Conservation (phyloP, 2,329 filamentous ascomycete genomes). For the Sporothrix sp. region DNA sequence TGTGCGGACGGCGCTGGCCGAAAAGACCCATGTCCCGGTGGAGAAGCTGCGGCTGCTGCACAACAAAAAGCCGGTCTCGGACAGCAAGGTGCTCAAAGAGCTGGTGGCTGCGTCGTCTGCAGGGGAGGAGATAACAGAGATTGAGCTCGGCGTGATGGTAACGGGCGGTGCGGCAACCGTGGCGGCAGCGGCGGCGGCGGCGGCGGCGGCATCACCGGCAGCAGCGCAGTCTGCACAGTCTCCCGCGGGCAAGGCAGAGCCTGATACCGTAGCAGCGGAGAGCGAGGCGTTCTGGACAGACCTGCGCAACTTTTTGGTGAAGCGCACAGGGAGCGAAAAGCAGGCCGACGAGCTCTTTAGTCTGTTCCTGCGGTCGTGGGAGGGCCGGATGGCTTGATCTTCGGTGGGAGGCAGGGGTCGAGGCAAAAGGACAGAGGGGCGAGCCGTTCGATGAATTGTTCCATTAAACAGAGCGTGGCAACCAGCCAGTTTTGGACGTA, state of each 20-base stretch:
- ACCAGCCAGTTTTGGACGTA: too few relatives aligned
- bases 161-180: constrained; percentile 55
- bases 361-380: constrained; percentile 65
- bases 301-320: constrained; percentile 67
- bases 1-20: constrained; percentile 60
- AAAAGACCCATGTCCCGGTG: constrained; percentile 51
- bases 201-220: constrained; percentile 31
- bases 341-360: constrained; percentile 53
- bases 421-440: background rate
- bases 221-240: background rate
- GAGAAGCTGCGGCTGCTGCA: constrained; percentile 79
- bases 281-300: constrained; percentile 80
- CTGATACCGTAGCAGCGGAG: constrained; percentile 23
- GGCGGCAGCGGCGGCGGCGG: constrained; percentile 14
- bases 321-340: constrained; percentile 63
- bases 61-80: constrained; percentile 75
- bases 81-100: constrained; percentile 69
- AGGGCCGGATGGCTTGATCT: constrained; percentile 26
- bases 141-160: constrained; percentile 79
- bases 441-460: background rate
- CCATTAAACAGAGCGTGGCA: too few relatives aligned
- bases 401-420: background rate
- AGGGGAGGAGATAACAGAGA: constrained; percentile 31
- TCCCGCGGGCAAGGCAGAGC: background rate
- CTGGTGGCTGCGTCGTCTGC: constrained; percentile 38